Evolutionary conservation across 805 yeast genomes (phyloP).

Genomic region (Myxozyma neglecta): DNA sequence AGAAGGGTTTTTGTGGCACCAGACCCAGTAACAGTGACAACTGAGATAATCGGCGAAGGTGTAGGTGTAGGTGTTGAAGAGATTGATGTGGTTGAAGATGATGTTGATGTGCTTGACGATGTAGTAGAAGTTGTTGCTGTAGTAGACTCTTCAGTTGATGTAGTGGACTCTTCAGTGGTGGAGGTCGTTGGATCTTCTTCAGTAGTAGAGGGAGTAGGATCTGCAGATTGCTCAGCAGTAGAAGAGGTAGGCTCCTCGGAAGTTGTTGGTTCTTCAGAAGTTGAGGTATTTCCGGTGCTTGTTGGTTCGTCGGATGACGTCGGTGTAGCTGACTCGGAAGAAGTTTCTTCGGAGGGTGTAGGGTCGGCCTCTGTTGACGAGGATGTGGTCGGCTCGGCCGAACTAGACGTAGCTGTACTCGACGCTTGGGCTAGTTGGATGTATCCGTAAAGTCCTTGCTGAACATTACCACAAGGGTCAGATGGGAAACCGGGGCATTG

Average conservation of each 20-base stretch:
- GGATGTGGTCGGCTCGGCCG: too few species aligned
- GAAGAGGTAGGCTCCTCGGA: too few species aligned
- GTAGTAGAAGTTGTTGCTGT: conserved; percentile 23
- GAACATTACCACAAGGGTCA: conserved; percentile 48
- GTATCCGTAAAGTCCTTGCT: conserved; percentile 55
- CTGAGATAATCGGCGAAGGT: neutral
- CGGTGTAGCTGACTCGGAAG: too few species aligned
- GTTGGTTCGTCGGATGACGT: too few species aligned
- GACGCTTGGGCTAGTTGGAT: conserved; percentile 39
- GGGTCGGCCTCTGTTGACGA: too few species aligned
- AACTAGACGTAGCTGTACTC: too few species aligned
- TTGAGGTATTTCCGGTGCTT: too few species aligned
- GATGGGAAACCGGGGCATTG: conserved; percentile 49
- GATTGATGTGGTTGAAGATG: neutral
- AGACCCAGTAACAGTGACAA: neutral
- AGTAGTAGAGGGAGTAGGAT: conserved; percentile 34
- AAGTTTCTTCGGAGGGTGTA: too few species aligned
- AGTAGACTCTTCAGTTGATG: conserved; percentile 18
- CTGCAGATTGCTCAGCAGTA: too few species aligned
- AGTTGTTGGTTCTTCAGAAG: too few species aligned
- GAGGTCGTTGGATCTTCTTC: conserved; percentile 25
- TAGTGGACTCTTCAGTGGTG: conserved; percentile 29
- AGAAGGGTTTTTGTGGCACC: neutral
- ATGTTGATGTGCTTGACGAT: neutral
- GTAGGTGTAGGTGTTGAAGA: neutral